A percentile compares a stretch with the other conserved stretches of the same genome.
These are phyloP conservation scores for Pyrenophora seminiperda DNA, from an alignment of 2,329 filamentous ascomycete species.

Conservation along the genomic window DNA sequence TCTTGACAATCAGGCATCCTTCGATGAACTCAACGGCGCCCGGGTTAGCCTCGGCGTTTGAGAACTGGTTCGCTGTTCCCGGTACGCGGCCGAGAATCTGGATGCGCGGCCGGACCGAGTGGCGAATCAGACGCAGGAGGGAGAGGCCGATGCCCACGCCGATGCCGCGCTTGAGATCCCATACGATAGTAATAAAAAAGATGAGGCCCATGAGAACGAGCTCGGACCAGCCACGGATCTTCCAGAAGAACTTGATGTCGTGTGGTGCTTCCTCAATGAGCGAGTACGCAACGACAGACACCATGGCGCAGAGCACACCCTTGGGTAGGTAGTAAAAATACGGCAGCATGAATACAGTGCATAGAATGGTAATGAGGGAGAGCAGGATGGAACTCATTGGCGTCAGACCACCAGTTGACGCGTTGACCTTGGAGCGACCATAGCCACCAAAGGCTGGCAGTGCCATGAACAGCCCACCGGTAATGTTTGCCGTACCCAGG, in stretches of 20 bases:
- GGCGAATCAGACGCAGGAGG: conserved; percentile 84
- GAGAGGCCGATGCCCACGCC: conserved; percentile 92
- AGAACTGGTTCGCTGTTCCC: conserved; percentile 76
- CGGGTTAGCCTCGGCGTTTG: conserved; percentile 77
- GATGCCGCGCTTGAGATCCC: conserved; percentile 91
- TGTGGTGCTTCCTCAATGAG: conserved; percentile 94
- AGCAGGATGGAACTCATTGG: conserved; percentile 93
- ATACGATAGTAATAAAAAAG: conserved; percentile 90
- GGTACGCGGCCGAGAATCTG: conserved; percentile 92
- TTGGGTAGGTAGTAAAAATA: conserved; percentile 98
- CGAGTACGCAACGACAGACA: conserved; percentile 92
- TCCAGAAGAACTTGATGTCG: conserved; percentile 87
- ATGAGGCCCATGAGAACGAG: conserved; percentile 87
- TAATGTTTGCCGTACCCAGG: conserved; percentile 85
- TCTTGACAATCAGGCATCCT: conserved; percentile 93
- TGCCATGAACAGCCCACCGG: conserved; percentile 89
- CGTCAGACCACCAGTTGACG: conserved; percentile 85
- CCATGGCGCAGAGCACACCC: conserved; percentile 91
- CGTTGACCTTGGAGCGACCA: conserved; percentile 93
- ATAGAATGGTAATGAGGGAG: conserved; percentile 79
- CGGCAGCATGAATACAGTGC: conserved; percentile 80
- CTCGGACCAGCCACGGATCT: conserved; percentile 84
- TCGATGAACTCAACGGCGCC: conserved; percentile 85
- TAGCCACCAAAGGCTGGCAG: conserved; percentile 96
- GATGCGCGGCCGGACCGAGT: conserved; percentile 89